A percentile compares a stretch with the other conserved stretches of the same genome.
Evolutionary conservation across 352 stramenopile genomes (phyloP).

Genomic region (Pythium coloratum): DNA sequence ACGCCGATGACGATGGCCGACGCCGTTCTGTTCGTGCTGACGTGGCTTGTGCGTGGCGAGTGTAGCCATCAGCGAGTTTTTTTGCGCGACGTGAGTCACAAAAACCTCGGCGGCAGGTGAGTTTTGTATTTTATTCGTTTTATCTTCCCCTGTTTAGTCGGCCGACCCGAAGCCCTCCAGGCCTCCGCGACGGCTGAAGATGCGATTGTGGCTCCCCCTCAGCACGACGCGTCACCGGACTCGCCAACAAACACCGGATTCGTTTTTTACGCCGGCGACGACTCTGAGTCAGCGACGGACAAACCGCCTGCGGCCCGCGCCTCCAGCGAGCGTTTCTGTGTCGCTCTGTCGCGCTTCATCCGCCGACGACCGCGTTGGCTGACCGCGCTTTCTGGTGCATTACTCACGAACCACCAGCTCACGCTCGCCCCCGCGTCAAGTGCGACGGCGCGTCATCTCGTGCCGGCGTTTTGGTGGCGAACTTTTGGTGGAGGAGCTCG

Average conservation of each 20-base stretch:
- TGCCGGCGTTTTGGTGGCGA: neutral
- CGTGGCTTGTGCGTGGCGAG: neutral
- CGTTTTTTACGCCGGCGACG: neutral
- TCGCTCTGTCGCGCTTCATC: neutral
- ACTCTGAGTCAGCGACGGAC: neutral
- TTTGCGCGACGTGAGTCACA: constrained; percentile 12
- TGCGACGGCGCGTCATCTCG: neutral
- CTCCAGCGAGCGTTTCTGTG: neutral
- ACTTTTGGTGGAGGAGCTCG: neutral
- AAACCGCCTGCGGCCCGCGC: too few species aligned
- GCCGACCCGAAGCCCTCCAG: neutral
- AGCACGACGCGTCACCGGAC: neutral
- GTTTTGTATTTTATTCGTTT: constrained; percentile 28
- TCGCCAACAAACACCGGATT: neutral
- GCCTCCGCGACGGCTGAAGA: constrained; percentile 1
- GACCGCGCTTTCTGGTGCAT: neutral
- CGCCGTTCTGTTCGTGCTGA: neutral
- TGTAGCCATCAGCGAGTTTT: constrained; percentile 12
- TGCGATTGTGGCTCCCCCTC: constrained; percentile 13
- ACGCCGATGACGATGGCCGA: neutral
- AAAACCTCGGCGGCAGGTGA: constrained; percentile 17
- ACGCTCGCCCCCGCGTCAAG: neutral
- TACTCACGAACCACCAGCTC: neutral
- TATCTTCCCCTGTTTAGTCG: constrained; percentile 24
- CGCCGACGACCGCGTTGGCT: neutral